Conservation (phyloP, 169 alveolate genomes). For the Cryptosporidium viatorum region DNA sequence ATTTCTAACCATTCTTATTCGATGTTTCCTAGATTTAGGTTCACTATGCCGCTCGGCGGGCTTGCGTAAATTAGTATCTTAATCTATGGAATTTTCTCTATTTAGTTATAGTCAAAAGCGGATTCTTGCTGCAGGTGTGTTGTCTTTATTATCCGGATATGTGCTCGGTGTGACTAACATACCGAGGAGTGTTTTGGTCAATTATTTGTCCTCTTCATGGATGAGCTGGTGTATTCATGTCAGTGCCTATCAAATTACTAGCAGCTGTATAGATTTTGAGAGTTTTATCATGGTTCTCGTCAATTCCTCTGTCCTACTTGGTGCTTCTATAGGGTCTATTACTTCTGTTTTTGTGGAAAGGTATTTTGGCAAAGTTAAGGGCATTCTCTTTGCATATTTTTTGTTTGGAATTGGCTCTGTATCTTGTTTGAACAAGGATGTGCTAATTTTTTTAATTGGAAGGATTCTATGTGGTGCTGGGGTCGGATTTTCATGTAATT, state of each 20-base stretch:
- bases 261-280: not conserved
- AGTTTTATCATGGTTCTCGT: constrained; percentile 3
- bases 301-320: constrained; percentile 2
- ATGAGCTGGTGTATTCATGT: not conserved
- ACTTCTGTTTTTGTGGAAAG: not conserved
- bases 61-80: not conserved
- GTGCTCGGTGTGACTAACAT: constrained; percentile 40
- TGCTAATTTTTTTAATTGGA: constrained; percentile 15
- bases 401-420: constrained; percentile 52
- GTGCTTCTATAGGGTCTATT: constrained; percentile 53
- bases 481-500: constrained; percentile 21
- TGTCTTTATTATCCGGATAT: constrained; percentile 58
- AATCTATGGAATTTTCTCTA: constrained; percentile 47
- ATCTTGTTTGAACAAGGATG: not conserved
- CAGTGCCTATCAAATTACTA: not conserved
- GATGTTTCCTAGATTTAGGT: not conserved
- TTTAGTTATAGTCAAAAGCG: constrained; percentile 69
- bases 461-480: constrained; percentile 61
- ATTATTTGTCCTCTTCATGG: not conserved
- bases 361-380: constrained; percentile 42
- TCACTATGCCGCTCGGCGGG: constrained; percentile 1
- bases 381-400: not conserved
- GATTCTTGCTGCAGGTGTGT: constrained; percentile 43
- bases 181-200: constrained; percentile 2
- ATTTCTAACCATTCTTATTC: not conserved